These are phyloP conservation scores for Lophium mytilinum DNA, from an alignment of 495 filamentous ascomycete genomes.

Conservation along the genomic window DNA sequence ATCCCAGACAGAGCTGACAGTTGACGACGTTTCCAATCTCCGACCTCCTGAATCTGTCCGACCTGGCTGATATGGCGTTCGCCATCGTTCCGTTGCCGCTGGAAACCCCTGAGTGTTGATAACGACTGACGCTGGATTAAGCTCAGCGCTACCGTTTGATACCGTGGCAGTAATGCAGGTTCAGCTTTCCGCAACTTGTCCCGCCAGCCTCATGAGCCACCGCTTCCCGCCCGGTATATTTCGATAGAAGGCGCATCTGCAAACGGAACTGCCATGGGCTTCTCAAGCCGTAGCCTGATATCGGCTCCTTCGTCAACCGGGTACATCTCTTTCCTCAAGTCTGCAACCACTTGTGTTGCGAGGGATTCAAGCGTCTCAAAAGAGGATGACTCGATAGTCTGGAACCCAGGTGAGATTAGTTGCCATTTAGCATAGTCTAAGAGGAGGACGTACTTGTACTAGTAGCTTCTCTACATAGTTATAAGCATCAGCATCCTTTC, in stretches of 20 bases:
- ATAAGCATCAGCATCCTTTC: conserved; percentile 37
- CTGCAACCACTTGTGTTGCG: conserved; percentile 38
- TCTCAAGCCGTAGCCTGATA: conserved; percentile 46
- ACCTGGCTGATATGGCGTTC: background rate
- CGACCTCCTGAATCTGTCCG: background rate
- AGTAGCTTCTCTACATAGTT: conserved; percentile 41
- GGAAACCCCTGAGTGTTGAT: background rate
- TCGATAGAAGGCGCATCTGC: conserved; percentile 52
- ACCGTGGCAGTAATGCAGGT: background rate
- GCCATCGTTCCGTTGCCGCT: background rate
- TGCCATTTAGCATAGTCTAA: conserved; percentile 12
- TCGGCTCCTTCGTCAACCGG: conserved; percentile 17
- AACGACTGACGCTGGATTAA: background rate
- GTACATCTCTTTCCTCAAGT: conserved; percentile 33
- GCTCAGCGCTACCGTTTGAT: background rate
- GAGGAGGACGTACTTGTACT: conserved; percentile 31
- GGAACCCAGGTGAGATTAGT: background rate
- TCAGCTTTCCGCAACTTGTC: background rate
- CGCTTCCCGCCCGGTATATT: conserved; percentile 23
- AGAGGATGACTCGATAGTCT: conserved; percentile 48
- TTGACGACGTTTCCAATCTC: background rate
- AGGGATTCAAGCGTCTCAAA: conserved; percentile 60
- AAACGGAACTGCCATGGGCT: conserved; percentile 50
- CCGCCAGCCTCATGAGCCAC: background rate
- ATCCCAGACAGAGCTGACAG: background rate